phyloP scores from a whole-genome alignment of 306 rosid genomes.

The Cicer bijugum region DNA sequence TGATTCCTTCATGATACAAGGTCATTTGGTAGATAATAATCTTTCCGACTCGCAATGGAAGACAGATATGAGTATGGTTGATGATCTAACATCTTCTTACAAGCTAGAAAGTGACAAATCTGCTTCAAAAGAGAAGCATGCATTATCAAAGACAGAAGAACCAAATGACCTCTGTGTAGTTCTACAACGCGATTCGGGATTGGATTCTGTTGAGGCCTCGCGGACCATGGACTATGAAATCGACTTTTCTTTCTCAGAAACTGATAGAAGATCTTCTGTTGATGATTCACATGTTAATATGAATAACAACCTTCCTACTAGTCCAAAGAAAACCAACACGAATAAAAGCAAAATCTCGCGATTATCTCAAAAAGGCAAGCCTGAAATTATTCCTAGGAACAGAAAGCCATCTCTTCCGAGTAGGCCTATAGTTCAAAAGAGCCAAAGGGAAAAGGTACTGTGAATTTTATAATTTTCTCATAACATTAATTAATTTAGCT shows the following conservation, averaged over 20 bases:
- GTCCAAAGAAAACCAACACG: constrained; percentile 46
- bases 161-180: constrained; percentile 61
- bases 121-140: constrained; percentile 46
- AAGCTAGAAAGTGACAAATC: constrained; percentile 40
- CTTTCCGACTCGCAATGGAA: constrained; percentile 55
- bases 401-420: constrained; percentile 46
- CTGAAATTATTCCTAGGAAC: constrained; percentile 48
- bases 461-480: constrained; percentile 2
- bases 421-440: constrained; percentile 59
- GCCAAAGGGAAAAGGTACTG: constrained; percentile 65
- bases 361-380: constrained; percentile 44
- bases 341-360: constrained; percentile 53
- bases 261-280: constrained; percentile 46
- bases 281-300: constrained; percentile 46
- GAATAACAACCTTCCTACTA: constrained; percentile 46
- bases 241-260: constrained; percentile 56
- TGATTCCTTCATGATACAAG: constrained; percentile 72
- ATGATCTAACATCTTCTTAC: constrained; percentile 52
- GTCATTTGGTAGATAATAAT: constrained; percentile 49
- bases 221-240: constrained; percentile 58
- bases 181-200: constrained; percentile 55
- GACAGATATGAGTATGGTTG: constrained; percentile 53
- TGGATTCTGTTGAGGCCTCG: constrained; percentile 47
- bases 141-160: constrained; percentile 45
- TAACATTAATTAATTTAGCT: constrained; percentile 15